Conservation (phyloP, 768 basidiomycete species). For the Podaxis sp. region DNA sequence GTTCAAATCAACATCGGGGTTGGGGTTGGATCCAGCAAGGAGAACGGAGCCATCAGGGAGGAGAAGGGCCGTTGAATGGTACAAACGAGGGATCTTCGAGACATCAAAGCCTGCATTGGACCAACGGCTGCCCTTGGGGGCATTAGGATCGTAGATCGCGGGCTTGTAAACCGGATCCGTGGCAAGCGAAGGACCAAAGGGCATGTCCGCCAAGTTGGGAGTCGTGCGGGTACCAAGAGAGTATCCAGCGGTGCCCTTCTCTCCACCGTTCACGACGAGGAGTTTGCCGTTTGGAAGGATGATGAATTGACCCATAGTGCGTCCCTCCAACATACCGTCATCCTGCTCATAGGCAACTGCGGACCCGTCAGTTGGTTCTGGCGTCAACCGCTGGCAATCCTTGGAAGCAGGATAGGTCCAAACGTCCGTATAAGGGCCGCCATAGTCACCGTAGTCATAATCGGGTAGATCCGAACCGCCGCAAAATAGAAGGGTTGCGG, state of each 20-base stretch:
- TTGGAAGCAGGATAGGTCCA: neutral
- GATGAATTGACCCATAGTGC: slow-evolving; percentile 74
- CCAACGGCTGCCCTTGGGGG: slow-evolving; percentile 63
- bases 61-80: slow-evolving; percentile 73
- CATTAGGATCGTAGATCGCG: slow-evolving; percentile 69
- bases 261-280: slow-evolving; percentile 59
- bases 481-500: slow-evolving; percentile 80
- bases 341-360: slow-evolving; percentile 54
- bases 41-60: slow-evolving; percentile 70
- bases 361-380: neutral
- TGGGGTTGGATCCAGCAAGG: slow-evolving; percentile 81
- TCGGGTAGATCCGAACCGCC: slow-evolving; percentile 66
- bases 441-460: slow-evolving; percentile 35
- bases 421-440: neutral
- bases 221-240: slow-evolving; percentile 53
- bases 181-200: slow-evolving; percentile 60
- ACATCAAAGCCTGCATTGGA: slow-evolving; percentile 55
- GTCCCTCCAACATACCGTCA: slow-evolving; percentile 63
- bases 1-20: slow-evolving; percentile 57
- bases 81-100: slow-evolving; percentile 66
- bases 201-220: slow-evolving; percentile 62
- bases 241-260: slow-evolving; percentile 53
- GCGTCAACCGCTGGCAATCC: neutral
- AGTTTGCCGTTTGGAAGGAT: slow-evolving; percentile 68
- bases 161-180: slow-evolving; percentile 67